phyloP scores from a whole-genome alignment of 2,329 filamentous ascomycete species.

The Capronia americana region DNA sequence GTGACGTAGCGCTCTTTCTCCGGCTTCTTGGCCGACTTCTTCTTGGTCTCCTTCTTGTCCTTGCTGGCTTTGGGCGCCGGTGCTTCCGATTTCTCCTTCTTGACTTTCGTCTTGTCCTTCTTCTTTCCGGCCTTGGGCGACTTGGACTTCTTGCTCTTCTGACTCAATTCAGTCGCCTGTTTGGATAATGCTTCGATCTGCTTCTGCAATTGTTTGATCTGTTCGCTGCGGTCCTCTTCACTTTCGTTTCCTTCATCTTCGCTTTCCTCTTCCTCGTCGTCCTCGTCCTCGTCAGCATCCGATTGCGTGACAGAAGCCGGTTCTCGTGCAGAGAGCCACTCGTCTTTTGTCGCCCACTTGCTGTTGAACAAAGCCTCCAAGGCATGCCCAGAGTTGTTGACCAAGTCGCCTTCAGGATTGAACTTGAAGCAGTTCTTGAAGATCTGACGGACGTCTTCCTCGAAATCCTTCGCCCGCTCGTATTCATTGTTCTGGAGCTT shows the following conservation, averaged over 20 bases:
- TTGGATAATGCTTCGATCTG: conserved; percentile 77
- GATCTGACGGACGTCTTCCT: conserved; percentile 80
- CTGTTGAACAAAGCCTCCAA: conserved; percentile 76
- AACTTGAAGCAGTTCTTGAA: conserved; percentile 91
- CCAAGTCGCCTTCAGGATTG: conserved; percentile 79
- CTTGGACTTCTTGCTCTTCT: conserved; percentile 65
- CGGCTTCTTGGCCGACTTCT: conserved; percentile 49
- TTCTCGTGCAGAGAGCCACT: conserved; percentile 79
- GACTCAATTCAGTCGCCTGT: conserved; percentile 61
- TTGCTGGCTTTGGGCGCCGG: conserved; percentile 35
- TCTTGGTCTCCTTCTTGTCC: conserved; percentile 58
- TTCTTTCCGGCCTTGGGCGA: conserved; percentile 57
- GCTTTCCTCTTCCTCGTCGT: conserved; percentile 75
- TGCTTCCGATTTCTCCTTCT: conserved; percentile 55
- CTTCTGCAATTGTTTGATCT: conserved; percentile 70
- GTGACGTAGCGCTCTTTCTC: conserved; percentile 71
- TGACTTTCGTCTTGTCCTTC: conserved; percentile 48
- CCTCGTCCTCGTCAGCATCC: conserved; percentile 70
- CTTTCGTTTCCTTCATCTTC: conserved; percentile 67
- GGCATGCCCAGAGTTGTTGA: conserved; percentile 73
- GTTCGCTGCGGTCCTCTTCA: conserved; percentile 64
- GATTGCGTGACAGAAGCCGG: conserved; percentile 69
- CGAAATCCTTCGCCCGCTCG: conserved; percentile 80
- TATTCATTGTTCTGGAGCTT: conserved; percentile 83
- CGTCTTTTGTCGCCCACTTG: conserved; percentile 78